Conservation (phyloP, 2,329 filamentous ascomycete genomes). For the Cladosporium velox region DNA sequence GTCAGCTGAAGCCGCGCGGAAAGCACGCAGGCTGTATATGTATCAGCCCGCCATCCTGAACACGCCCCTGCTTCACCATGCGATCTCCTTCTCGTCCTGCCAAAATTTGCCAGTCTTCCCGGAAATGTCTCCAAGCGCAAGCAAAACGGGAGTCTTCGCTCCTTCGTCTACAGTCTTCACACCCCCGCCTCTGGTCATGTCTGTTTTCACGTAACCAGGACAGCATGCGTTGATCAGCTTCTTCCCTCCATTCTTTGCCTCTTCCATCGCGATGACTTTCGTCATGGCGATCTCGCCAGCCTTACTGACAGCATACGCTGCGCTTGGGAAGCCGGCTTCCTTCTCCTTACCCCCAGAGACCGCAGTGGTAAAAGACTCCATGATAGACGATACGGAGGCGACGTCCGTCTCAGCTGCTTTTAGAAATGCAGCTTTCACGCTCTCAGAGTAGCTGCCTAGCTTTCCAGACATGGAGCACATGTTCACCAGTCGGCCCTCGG, state of each 20-base stretch:
- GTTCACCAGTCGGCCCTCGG: slow-evolving; percentile 52
- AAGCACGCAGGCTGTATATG: no score
- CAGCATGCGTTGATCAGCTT: slow-evolving; percentile 41
- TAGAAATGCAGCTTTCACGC: slow-evolving; percentile 48
- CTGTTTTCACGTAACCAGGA: slow-evolving; percentile 41
- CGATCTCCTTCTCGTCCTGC: slow-evolving; percentile 37
- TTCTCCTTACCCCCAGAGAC: slow-evolving; percentile 51
- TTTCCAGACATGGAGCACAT: slow-evolving; percentile 50
- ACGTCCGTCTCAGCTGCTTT: slow-evolving; percentile 29
- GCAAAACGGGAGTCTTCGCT: slow-evolving; percentile 39
- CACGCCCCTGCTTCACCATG: no score
- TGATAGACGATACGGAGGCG: slow-evolving; percentile 49
- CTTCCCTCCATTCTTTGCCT: slow-evolving; percentile 29
- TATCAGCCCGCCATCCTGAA: no score
- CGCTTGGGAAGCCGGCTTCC: slow-evolving; percentile 52
- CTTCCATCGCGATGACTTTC: slow-evolving; percentile 37
- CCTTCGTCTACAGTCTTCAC: slow-evolving; percentile 40
- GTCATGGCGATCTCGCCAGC: slow-evolving; percentile 40
- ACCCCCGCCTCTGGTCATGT: slow-evolving; percentile 41
- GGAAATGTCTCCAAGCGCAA: slow-evolving; percentile 38
- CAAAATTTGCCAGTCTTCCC: slow-evolving; percentile 39
- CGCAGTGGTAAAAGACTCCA: slow-evolving; percentile 52
- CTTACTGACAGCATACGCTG: slow-evolving; percentile 51
- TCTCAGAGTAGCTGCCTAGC: slow-evolving; percentile 50
- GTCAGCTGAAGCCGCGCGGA: no score